A percentile compares a stretch with the other conserved stretches of the same genome.
Conservation (phyloP, 129 eudicot species). For the Flaveria brownii region DNA sequence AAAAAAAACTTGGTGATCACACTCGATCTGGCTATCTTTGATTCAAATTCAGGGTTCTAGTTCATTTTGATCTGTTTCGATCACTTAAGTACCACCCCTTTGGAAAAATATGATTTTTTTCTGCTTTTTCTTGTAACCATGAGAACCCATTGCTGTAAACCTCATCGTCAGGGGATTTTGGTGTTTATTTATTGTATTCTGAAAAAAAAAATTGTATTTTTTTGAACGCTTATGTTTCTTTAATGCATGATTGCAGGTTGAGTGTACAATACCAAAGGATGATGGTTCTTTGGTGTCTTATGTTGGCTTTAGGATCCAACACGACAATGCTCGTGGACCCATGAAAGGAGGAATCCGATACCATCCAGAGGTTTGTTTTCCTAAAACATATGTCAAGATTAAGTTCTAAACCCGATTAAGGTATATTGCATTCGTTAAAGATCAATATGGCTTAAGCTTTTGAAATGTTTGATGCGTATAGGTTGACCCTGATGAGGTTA, state of each 20-base stretch:
- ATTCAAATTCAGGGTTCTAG: neutral
- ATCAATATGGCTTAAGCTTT: neutral
- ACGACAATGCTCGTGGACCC: conserved; percentile 98
- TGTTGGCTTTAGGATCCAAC: conserved; percentile 93
- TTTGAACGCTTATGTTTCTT: conserved; percentile 10
- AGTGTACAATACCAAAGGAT: conserved; percentile 96
- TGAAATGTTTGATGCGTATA: conserved; percentile 27
- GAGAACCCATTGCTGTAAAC: neutral
- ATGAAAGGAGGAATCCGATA: conserved; percentile 99
- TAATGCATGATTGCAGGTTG: conserved; percentile 58
- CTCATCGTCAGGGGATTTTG: neutral
- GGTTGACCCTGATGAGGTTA: conserved; percentile 99
- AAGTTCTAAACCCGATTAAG: neutral
- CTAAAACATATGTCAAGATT: neutral
- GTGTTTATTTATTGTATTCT: neutral
- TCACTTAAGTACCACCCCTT: neutral
- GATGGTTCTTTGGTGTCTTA: conserved; percentile 85
- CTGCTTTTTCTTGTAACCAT: neutral
- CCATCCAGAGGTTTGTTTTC: conserved; percentile 80
- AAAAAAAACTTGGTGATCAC: neutral
- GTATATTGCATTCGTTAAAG: neutral
- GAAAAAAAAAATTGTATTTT: neutral
- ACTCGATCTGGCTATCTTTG: neutral
- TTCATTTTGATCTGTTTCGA: neutral
- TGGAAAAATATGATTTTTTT: neutral